Conservation (phyloP, 2,329 filamentous ascomycete genomes). For the Sporothrix mexicana region DNA sequence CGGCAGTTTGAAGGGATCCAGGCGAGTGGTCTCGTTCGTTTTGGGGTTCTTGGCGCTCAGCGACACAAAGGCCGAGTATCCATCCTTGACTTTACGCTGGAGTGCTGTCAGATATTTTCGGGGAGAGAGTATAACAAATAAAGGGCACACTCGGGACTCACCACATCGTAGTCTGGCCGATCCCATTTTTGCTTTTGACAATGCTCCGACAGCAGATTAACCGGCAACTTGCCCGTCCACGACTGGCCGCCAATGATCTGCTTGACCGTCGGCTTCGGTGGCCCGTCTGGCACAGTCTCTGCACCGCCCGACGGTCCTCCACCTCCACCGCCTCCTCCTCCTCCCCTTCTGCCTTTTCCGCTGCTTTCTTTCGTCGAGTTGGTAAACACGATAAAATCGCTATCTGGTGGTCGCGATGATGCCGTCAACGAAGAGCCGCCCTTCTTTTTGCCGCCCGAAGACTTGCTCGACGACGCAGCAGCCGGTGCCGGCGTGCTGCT, state of each 20-base stretch:
- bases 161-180: constrained; percentile 87
- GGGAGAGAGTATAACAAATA: too few species aligned
- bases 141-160: constrained; percentile 45
- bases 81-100: constrained; percentile 69
- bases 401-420: constrained; percentile 49
- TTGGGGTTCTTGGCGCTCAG: constrained; percentile 78
- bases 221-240: constrained; percentile 96
- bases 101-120: neutral
- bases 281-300: constrained; percentile 47
- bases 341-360: constrained; percentile 47
- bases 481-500: constrained; percentile 30
- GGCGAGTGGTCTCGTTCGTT: constrained; percentile 74
- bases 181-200: constrained; percentile 97
- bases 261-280: constrained; percentile 68
- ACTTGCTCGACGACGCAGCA: constrained; percentile 21
- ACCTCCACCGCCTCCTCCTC: constrained; percentile 5
- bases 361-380: constrained; percentile 61
- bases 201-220: constrained; percentile 91
- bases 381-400: constrained; percentile 62
- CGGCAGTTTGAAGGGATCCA: constrained; percentile 85
- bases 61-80: constrained; percentile 81
- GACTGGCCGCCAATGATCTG: constrained; percentile 92
- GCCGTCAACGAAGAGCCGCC: neutral
- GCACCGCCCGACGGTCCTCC: neutral
- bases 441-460: constrained; percentile 34